These are phyloP conservation scores for Anaeromyces robustus DNA, from an alignment of 192 early-diverging fungal genomes.

Conservation along the genomic window DNA sequence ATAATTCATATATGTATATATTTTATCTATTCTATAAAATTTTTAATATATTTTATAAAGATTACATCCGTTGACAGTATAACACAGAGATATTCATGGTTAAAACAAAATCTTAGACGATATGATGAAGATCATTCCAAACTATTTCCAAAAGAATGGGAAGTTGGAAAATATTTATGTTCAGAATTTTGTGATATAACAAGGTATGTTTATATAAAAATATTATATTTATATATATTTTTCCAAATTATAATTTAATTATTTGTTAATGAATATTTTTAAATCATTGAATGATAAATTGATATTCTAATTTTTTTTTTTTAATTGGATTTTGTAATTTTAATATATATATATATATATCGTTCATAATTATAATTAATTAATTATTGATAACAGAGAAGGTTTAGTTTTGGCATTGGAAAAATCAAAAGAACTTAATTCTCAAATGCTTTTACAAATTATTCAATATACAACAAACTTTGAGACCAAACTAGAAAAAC, in stretches of 20 bases:
- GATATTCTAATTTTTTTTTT: too few species aligned
- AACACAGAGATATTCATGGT: slow-evolving; percentile 79
- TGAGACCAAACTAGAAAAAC: slow-evolving; percentile 48
- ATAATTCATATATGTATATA: not conserved
- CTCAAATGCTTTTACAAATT: not conserved
- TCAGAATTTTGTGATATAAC: slow-evolving; percentile 72
- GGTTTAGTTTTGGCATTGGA: slow-evolving; percentile 54
- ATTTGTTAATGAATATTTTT: slow-evolving; percentile 1
- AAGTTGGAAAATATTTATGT: slow-evolving; percentile 49
- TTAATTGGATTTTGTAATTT: too few species aligned
- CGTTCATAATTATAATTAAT: too few species aligned
- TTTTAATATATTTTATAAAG: slow-evolving; percentile 12
- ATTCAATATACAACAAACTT: slow-evolving; percentile 78
- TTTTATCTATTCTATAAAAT: too few species aligned
- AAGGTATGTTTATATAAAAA: slow-evolving; percentile 22
- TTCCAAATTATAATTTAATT: slow-evolving; percentile 1
- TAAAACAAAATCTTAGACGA: slow-evolving; percentile 75
- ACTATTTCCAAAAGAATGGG: slow-evolving; percentile 71
- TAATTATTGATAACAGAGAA: slow-evolving; percentile 15
- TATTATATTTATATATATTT: not conserved
- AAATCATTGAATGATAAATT: not conserved
- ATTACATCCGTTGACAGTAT: slow-evolving; percentile 72
- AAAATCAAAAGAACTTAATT: slow-evolving; percentile 8
- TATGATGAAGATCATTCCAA: slow-evolving; percentile 73
- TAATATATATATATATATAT: too few species aligned